A percentile compares a stretch with the other conserved stretches of the same genome.
Evolutionary conservation across 352 stramenopile species (phyloP).

Genomic region (Phytophthora colocasiae): DNA sequence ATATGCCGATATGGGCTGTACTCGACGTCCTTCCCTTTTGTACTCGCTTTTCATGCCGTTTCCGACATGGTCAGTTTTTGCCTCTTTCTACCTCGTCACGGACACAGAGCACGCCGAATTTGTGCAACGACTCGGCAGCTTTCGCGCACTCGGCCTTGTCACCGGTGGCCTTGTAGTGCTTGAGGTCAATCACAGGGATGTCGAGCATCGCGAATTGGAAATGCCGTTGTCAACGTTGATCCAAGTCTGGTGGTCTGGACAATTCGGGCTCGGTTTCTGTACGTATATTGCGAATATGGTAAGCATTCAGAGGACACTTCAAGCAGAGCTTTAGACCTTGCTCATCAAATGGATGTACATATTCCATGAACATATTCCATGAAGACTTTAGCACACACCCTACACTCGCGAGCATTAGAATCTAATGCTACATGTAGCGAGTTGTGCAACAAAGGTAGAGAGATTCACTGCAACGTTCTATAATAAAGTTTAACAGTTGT

Average conservation of each 20-base stretch:
- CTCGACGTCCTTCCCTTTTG: too few species aligned
- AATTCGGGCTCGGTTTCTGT: conserved; percentile 7
- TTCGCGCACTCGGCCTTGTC: conserved; percentile 77
- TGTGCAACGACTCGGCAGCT: conserved; percentile 82
- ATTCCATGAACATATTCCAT: too few species aligned
- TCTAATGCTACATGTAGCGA: too few species aligned
- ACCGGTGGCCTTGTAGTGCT: conserved; percentile 76
- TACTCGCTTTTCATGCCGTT: too few species aligned
- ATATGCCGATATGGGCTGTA: too few species aligned
- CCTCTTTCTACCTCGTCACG: conserved; percentile 59
- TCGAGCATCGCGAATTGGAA: conserved; percentile 57
- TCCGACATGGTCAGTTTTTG: not conserved
- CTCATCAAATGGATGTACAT: too few species aligned
- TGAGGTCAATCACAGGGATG: conserved; percentile 85
- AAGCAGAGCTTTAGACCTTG: not conserved
- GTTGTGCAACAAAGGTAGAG: too few species aligned
- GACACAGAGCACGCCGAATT: conserved; percentile 88
- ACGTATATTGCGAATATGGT: conserved; percentile 10
- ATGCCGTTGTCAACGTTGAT: conserved; percentile 1
- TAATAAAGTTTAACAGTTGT: too few species aligned
- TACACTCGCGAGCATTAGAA: too few species aligned
- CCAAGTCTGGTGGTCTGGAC: conserved; percentile 1
- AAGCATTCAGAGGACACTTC: conserved; percentile 18
- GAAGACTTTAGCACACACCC: too few species aligned
- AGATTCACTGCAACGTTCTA: too few species aligned